Conservation (phyloP, 345 rosid species). For the Sapria himalayana region DNA sequence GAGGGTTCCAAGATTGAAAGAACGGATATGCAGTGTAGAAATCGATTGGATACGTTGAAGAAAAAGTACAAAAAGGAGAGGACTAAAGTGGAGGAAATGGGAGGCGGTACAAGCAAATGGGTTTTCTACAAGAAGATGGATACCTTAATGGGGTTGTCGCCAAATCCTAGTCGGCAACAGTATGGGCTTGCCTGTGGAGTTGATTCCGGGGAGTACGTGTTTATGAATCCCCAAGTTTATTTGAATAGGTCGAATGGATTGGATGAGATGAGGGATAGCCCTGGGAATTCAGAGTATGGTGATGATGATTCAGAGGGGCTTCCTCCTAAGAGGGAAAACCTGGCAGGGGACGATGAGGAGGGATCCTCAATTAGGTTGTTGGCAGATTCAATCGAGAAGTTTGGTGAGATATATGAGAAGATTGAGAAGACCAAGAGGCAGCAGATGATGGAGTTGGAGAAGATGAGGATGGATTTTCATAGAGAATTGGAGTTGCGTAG, state of each 20-base stretch:
- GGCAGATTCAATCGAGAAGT: conserved; percentile 69
- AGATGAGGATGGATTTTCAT: conserved; percentile 84
- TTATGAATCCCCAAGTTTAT: conserved; percentile 43
- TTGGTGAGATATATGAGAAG: conserved; percentile 77
- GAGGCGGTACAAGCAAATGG: conserved; percentile 45
- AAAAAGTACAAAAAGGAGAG: conserved; percentile 91
- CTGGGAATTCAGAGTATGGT: conserved; percentile 43
- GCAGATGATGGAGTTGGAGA: conserved; percentile 81
- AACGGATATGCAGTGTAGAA: conserved; percentile 71
- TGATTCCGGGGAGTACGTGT: conserved; percentile 74
- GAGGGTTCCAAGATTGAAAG: conserved; percentile 51
- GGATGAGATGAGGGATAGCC: conserved; percentile 88
- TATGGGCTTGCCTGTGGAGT: conserved; percentile 72
- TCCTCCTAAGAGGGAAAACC: conserved; percentile 47
- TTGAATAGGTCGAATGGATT: conserved; percentile 51
- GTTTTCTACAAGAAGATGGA: conserved; percentile 74
- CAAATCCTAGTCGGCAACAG: conserved; percentile 43
- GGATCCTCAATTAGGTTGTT: conserved; percentile 48
- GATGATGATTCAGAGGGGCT: conserved; percentile 54
- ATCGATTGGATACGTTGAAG: conserved; percentile 71
- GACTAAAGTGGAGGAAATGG: conserved; percentile 21
- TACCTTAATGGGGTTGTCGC: conserved; percentile 42
- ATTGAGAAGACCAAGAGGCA: conserved; percentile 60
- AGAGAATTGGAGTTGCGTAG: conserved; percentile 79
- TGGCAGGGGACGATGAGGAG: conserved; percentile 29